phyloP scores from a whole-genome alignment of 495 filamentous ascomycete genomes.

The Ramalina intermedia region DNA sequence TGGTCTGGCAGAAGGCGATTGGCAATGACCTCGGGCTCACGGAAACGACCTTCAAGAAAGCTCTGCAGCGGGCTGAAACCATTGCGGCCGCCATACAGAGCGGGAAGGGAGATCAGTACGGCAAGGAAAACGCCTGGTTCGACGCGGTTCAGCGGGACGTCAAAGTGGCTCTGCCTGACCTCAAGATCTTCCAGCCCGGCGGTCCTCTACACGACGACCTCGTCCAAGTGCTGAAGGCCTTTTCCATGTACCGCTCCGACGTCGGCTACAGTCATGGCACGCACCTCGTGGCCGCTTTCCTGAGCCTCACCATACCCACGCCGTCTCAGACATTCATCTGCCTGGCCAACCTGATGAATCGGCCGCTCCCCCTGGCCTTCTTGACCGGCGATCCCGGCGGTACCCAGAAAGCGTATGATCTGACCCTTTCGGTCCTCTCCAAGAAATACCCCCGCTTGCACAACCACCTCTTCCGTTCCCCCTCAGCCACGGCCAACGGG shows the following conservation, averaged over 20 bases:
- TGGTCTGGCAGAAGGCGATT: conserved; percentile 75
- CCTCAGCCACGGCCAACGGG: background rate
- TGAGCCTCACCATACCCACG: conserved; percentile 67
- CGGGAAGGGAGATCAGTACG: conserved; percentile 24
- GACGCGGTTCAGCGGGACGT: conserved; percentile 56
- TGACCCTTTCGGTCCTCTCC: conserved; percentile 54
- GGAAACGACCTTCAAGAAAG: conserved; percentile 61
- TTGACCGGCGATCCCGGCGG: conserved; percentile 61
- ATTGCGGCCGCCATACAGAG: conserved; percentile 37
- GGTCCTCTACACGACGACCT: conserved; percentile 64
- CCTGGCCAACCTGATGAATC: conserved; percentile 80
- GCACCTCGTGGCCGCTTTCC: conserved; percentile 75
- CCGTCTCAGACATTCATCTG: conserved; percentile 61
- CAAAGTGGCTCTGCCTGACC: conserved; percentile 56
- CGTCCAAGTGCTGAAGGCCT: conserved; percentile 72
- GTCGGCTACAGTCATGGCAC: conserved; percentile 82
- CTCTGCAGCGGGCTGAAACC: conserved; percentile 58
- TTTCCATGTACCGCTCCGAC: conserved; percentile 86
- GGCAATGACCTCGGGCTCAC: conserved; percentile 78
- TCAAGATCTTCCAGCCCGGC: conserved; percentile 65
- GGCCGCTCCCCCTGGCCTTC: conserved; percentile 77
- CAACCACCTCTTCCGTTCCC: conserved; percentile 42
- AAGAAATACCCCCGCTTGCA: conserved; percentile 60
- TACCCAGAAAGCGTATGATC: conserved; percentile 53
- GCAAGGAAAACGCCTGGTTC: conserved; percentile 49